Base-by-base conservation (phyloP, 2,329 filamentous ascomycete species). In the Fonsecaea monophora region DNA sequence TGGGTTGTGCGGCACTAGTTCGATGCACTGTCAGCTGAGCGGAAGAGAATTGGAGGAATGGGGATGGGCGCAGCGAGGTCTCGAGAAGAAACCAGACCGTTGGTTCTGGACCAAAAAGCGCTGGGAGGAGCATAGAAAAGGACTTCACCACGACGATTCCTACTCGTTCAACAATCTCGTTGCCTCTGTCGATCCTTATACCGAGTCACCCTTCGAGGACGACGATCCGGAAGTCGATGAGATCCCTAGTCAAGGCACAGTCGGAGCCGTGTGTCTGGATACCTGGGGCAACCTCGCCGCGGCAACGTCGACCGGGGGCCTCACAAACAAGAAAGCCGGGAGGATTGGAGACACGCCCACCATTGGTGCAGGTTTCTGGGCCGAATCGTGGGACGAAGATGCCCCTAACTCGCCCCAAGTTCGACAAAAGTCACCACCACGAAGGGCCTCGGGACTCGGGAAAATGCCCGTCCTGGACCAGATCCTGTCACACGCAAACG, bases 261-360 rank as follows among this genome's bases (percentile, higher is more conserved):
- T 90, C 35, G 93, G 93, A 0, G 92, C 91, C 7, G 92, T 96
- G 0, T 92, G 91, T 30, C 80, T 96, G 7, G 93, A 96, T 76
- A 82, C 81, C n/a, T 85, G 88, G 48, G 92, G 92, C 0, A 87
- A 90, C 3, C 78, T 96, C 2, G 93, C 91, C 62, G 84, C 83
- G 54, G 87, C 87, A 2, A 89, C 87, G 0, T 87, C 84, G 40
- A 89, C 86, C 0, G 93, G 93, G 4, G 93, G 93, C 0, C 77
- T 96, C 77, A 97, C 93, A 25, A 97, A 97, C 77, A 97, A 97
- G 81, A 80, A 94, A 62, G 91, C 91, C 0, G 93, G 92, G 0
- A 83, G 93, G 21, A 89, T 96, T 69, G 93, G 93, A 0, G 93
- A 97, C 75, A 97, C 93, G 10, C 92, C 93, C 0, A 90, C 90